Evolutionary conservation across 2,329 filamentous ascomycete genomes (phyloP).

Genomic region (Lizonia empirigonia): DNA sequence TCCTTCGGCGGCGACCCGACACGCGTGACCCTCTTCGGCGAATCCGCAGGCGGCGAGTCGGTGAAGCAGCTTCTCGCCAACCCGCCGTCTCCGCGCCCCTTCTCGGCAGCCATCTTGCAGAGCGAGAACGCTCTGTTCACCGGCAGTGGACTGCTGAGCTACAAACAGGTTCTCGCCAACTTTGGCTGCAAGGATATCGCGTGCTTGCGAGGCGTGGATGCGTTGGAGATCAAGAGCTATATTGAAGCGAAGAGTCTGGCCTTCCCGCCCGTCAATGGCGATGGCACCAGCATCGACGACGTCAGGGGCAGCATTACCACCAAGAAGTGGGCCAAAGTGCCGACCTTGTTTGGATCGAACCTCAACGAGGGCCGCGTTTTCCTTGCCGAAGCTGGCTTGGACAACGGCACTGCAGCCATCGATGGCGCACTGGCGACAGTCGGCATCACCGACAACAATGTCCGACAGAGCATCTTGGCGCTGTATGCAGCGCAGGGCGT

Average conservation of each 20-base stretch:
- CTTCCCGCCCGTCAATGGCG: conserved; percentile 20
- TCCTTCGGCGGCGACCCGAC: conserved; percentile 55
- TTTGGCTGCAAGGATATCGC: conserved; percentile 16
- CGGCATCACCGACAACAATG: conserved; percentile 8
- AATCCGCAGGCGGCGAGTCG: conserved; percentile 31
- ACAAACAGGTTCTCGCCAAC: conserved; percentile 12
- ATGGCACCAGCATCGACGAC: conserved; percentile 14
- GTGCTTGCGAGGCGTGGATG: conserved; percentile 12
- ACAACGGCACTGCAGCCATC: conserved; percentile 10
- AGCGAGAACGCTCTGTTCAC: conserved; percentile 20
- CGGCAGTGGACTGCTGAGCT: conserved; percentile 14
- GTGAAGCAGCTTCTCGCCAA: conserved; percentile 31
- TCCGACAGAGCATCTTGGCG: conserved; percentile 5
- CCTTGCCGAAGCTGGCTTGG: conserved; percentile 8
- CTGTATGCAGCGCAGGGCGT: conserved; percentile 7
- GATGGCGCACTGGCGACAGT: conserved; percentile 2
- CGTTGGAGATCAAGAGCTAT: conserved; percentile 9
- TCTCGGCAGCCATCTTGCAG: conserved; percentile 33
- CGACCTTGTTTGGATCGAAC: conserved; percentile 17
- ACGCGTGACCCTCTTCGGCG: conserved; percentile 54
- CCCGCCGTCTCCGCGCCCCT: conserved; percentile 22
- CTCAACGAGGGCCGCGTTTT: conserved; percentile 20
- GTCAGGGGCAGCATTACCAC: conserved; percentile 15
- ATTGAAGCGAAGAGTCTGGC: conserved; percentile 15
- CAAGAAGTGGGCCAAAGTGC: conserved; percentile 15